Percentiles rank a stretch among this genome's conserved stretches.
These are phyloP conservation scores for Aspergillus ibericus DNA, from an alignment of 2,329 filamentous ascomycete genomes.

Conservation along the genomic window DNA sequence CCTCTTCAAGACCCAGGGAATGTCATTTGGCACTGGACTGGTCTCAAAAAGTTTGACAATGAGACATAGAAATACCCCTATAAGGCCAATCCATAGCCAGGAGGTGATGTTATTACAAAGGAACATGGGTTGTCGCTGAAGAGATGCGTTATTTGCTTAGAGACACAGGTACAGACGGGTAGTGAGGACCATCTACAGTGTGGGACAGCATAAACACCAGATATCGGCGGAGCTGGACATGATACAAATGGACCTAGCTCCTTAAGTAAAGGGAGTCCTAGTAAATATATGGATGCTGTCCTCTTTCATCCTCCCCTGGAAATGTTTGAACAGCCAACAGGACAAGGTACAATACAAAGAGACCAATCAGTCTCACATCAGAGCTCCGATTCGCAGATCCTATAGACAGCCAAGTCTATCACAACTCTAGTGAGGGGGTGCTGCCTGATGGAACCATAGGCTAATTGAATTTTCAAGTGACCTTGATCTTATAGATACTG, in stretches of 20 bases:
- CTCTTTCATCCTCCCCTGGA: neutral
- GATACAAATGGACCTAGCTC: neutral
- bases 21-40: conserved; percentile 11
- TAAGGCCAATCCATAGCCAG: conserved; percentile 1
- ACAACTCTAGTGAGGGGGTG: neutral
- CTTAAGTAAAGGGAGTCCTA: too few relatives aligned
- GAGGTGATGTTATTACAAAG: neutral
- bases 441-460: neutral
- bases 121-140: conserved; percentile 6
- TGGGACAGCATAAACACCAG: too few relatives aligned
- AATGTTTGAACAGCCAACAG: neutral
- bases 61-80: conserved; percentile 10
- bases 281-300: too few relatives aligned
- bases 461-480: neutral
- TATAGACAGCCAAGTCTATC: neutral
- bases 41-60: conserved; percentile 16
- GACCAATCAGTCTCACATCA: neutral
- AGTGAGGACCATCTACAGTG: neutral
- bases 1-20: conserved; percentile 14
- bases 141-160: neutral
- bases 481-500: neutral
- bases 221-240: neutral
- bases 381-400: neutral
- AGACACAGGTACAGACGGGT: neutral
- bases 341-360: neutral